These are phyloP conservation scores for Chalaropsis ovoidea DNA, from an alignment of 2,329 filamentous ascomycete genomes.

Conservation along the genomic window DNA sequence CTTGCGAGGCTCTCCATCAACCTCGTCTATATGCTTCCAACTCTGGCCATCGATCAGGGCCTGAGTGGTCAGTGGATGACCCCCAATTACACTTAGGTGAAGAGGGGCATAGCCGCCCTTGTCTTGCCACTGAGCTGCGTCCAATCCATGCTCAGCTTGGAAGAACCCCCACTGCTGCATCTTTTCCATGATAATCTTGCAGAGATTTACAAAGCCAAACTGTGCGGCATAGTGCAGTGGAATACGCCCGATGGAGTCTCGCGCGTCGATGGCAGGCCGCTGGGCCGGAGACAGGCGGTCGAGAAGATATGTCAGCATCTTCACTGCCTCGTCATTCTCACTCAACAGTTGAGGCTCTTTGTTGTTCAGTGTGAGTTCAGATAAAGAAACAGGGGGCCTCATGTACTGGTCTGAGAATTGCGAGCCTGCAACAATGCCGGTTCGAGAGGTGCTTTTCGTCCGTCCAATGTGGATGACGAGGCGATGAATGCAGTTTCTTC, in stretches of 20 bases:
- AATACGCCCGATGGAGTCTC: constrained; percentile 70
- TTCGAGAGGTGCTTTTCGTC: constrained; percentile 40
- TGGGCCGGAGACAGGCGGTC: constrained; percentile 60
- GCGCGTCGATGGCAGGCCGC: constrained; percentile 53
- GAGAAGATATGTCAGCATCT: constrained; percentile 53
- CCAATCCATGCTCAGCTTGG: constrained; percentile 73
- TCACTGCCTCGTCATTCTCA: constrained; percentile 65
- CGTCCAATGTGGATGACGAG: constrained; percentile 86
- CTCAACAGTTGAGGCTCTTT: constrained; percentile 58
- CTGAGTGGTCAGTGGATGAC: constrained; percentile 76
- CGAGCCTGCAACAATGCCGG: constrained; percentile 22
- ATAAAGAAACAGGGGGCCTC: constrained; percentile 42
- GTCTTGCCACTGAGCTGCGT: constrained; percentile 83
- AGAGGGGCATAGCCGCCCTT: constrained; percentile 81
- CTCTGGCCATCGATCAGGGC: constrained; percentile 71
- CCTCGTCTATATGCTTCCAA: constrained; percentile 52
- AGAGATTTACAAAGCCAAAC: constrained; percentile 87
- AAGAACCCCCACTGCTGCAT: constrained; percentile 88
- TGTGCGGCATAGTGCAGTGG: constrained; percentile 91
- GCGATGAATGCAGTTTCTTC: constrained; percentile 84
- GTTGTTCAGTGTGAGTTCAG: constrained; percentile 45
- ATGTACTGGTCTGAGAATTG: constrained; percentile 49
- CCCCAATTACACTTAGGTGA: constrained; percentile 84
- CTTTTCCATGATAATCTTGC: constrained; percentile 72
- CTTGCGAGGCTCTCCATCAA: constrained; percentile 56